These are phyloP conservation scores for Phascolomyces articulosus DNA, from an alignment of 371 early-diverging fungal species.

Conservation along the genomic window DNA sequence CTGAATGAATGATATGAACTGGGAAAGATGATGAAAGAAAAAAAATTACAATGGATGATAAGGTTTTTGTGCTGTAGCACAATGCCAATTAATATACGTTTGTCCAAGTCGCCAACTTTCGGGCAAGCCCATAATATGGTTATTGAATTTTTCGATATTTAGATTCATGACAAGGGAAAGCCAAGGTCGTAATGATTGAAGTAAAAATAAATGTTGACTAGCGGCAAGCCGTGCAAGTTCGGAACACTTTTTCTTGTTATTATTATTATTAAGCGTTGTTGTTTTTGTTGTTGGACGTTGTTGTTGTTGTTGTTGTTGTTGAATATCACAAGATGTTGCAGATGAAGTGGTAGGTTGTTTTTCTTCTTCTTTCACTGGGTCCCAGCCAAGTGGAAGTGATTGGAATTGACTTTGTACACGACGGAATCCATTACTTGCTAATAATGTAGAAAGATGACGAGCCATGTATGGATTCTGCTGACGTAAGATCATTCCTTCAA, in stretches of 20 bases:
- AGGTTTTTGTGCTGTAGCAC: conserved; percentile 39
- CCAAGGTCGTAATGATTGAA: conserved; percentile 34
- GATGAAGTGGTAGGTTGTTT: background rate
- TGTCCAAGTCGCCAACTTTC: conserved; percentile 26
- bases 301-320: background rate
- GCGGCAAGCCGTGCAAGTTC: conserved; percentile 31
- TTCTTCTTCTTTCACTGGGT: conserved; percentile 9
- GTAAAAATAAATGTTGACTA: conserved; percentile 26
- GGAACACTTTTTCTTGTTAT: conserved; percentile 11
- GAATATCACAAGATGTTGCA: background rate
- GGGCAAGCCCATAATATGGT: conserved; percentile 20
- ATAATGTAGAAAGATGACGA: conserved; percentile 28
- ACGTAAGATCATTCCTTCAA: conserved; percentile 18
- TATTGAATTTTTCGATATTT: conserved; percentile 18
- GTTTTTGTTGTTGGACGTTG: background rate
- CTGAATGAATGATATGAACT: background rate
- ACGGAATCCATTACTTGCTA: conserved; percentile 40
- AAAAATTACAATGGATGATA: background rate
- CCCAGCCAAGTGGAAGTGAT: conserved; percentile 46
- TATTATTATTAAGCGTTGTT: background rate
- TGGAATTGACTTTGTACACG: conserved; percentile 45
- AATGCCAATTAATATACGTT: conserved; percentile 44
- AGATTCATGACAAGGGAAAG: conserved; percentile 19
- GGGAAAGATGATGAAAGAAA: background rate
- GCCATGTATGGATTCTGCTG: conserved; percentile 30